Evolutionary conservation across 1,139 yeast genomes (phyloP).

Genomic region (Suhomyces panamericanus): DNA sequence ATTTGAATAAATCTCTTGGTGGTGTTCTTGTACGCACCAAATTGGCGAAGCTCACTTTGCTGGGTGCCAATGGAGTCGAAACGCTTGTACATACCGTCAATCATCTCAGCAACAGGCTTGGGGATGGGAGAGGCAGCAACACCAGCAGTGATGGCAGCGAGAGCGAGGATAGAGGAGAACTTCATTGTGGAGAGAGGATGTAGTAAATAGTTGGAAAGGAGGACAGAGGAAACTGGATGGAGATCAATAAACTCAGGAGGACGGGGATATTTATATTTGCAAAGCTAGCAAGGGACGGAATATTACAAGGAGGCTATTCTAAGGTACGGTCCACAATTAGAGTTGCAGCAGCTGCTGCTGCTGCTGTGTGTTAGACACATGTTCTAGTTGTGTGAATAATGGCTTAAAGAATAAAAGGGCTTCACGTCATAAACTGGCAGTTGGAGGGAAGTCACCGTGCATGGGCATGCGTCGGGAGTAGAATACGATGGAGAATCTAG

Average conservation of each 20-base stretch:
- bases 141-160: constrained; percentile 4
- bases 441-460: background rate
- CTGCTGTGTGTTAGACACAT: background rate
- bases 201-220: background rate
- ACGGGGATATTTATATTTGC: no score
- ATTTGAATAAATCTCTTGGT: no score
- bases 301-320: background rate
- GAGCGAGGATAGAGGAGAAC: constrained; percentile 1
- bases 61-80: background rate
- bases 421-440: background rate
- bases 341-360: background rate
- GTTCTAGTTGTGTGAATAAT: background rate
- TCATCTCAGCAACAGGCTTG: background rate
- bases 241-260: background rate
- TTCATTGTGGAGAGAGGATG: constrained; percentile 4
- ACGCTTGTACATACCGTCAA: background rate
- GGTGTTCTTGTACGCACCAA: background rate
- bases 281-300: no score
- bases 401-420: background rate
- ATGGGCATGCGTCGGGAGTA: background rate
- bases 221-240: background rate
- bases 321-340: background rate
- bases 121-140: constrained; percentile 10
- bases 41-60: background rate
- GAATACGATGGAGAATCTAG: background rate